Percentiles rank a stretch among this genome's conserved stretches.
Evolutionary conservation across 2,329 filamentous ascomycete species (phyloP).

Genomic region (Colletotrichum viniferum): DNA sequence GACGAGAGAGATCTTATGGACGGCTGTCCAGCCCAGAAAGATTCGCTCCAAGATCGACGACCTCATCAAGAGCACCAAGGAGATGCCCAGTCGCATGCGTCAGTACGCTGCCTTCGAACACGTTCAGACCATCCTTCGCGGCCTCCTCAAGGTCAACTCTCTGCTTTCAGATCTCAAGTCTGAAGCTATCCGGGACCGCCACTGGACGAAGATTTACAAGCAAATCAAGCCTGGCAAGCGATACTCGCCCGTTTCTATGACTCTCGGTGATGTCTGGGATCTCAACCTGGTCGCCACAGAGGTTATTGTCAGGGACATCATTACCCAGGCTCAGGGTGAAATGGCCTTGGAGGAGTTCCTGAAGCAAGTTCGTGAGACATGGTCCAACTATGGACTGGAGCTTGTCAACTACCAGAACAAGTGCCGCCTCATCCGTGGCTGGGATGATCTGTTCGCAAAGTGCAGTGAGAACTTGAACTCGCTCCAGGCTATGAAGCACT

Average conservation of each 20-base stretch:
- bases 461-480: slow-evolving; percentile 98
- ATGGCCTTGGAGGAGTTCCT: slow-evolving; percentile 98
- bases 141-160: slow-evolving; percentile 88
- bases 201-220: slow-evolving; percentile 99
- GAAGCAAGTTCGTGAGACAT: slow-evolving; percentile 94
- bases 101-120: slow-evolving; percentile 99
- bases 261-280: slow-evolving; percentile 98
- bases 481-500: slow-evolving; percentile 97
- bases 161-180: slow-evolving; percentile 91
- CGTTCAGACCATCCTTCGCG: slow-evolving; percentile 87
- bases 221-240: slow-evolving; percentile 89
- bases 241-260: slow-evolving; percentile 93
- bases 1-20: slow-evolving; percentile 91
- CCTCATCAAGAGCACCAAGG: slow-evolving; percentile 96
- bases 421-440: slow-evolving; percentile 93
- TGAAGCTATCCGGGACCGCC: slow-evolving; percentile 92
- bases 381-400: slow-evolving; percentile 93
- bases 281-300: slow-evolving; percentile 89
- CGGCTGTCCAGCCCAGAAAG: slow-evolving; percentile 92
- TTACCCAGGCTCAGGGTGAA: slow-evolving; percentile 94
- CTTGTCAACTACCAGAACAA: slow-evolving; percentile 98
- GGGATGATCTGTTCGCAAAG: slow-evolving; percentile 97
- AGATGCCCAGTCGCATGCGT: slow-evolving; percentile 98
- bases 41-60: slow-evolving; percentile 87
- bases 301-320: slow-evolving; percentile 87